Base-by-base conservation (phyloP, 495 filamentous ascomycete species). In the Neurospora sp. region DNA sequence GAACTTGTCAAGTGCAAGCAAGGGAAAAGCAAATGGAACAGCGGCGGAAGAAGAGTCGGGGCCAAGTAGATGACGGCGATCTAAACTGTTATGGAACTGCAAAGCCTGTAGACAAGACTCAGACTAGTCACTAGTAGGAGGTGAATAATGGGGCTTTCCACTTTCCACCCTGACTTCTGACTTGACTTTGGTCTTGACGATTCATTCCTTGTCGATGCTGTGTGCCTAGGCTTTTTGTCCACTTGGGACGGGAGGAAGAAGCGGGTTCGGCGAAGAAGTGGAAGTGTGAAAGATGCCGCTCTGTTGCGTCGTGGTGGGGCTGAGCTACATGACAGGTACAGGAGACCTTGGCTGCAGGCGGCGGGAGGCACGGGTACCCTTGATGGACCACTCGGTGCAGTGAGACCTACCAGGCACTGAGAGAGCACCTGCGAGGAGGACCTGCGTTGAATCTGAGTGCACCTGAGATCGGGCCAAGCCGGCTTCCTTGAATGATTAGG, bases 311-410 rank as follows among this genome's bases (percentile, higher is more conserved):
- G 54, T 77, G 70, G 77, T 80, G 78, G 78, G 77, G 78, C 75
- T 35, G 16, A 74, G 71, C 49, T 78, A 79, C 77, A 39, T 78
- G 72, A 40, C 46, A 39, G 71, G 75, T 76, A 79, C 78, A 27
- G 70, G 20, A 44, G 49, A 72, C 71, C 74, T 74, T 78, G 74
- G 75, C 71, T 74, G 74, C 18, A 31, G 71, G 69, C 71, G 75
- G 75, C 69, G 77, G 71, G 77, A 35, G 75, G 72, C 77, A 72
- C 73, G 39, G 75, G 69, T 74, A 73, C 40, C 72, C 54, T 66
- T 31, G 54, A 66, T 35, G 54, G 54, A 66, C 54, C 54, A 35
- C 1, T 31, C 31, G 4, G 31, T 3, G 31, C 31, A 31, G 54
- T 62, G 23, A 60, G 49, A 60, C 23, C 23, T 60, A 4, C 23